Base-by-base conservation (phyloP, 2,329 filamentous ascomycete genomes). In the Geosmithia putterillii region DNA sequence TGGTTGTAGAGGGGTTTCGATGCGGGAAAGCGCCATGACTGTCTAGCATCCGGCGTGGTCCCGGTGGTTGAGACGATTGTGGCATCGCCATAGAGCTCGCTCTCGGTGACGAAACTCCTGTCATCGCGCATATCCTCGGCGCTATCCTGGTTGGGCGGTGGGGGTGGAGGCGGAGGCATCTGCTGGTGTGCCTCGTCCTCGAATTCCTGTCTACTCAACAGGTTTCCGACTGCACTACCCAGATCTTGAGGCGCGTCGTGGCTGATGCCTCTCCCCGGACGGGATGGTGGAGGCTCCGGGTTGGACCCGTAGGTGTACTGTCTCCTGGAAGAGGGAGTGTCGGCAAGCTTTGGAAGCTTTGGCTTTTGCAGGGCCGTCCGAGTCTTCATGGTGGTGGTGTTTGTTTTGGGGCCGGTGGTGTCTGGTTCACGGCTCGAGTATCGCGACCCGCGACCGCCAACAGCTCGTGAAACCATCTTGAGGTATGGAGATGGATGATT, bases 291-390 rank as follows among this genome's bases (percentile, higher is more conserved):
- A 2, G 62, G 62, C 41, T 65, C 62, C 23, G 48, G 54, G n/a
- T 45, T 58, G 28, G 62, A 58, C 28, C 62, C 62, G 49, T 65
- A 65, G 1, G 59, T 55, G 44, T 63, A 64, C 46, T 63, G 60
- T 35, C 61, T 53, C 23, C 60, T 53, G 10, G 59, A 54, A 38
- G 59, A 62, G 5, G 62, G 59, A 0, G 62, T 63, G 3, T 57
- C 61, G 32, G 46, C 39, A 4, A 60, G 45, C 4, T 41, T 17
- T 1, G 56, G 56, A 10, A 57, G 42, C 6, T 54, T 51, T 28
- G 55, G 56, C 21, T 52, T 55, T 32, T 48, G 46, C 41, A 58
- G 51, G 20, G 41, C 41, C 6, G 35, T 41, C 40, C 22, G 40
- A 44, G 18, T 41, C 36, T 20, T n/a, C n/a, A n/a, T n/a, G 32